A percentile compares a stretch with the other conserved stretches of the same genome.
These are phyloP conservation scores for Lactifluus subvellereus DNA, from an alignment of 768 basidiomycete species.

Conservation along the genomic window DNA sequence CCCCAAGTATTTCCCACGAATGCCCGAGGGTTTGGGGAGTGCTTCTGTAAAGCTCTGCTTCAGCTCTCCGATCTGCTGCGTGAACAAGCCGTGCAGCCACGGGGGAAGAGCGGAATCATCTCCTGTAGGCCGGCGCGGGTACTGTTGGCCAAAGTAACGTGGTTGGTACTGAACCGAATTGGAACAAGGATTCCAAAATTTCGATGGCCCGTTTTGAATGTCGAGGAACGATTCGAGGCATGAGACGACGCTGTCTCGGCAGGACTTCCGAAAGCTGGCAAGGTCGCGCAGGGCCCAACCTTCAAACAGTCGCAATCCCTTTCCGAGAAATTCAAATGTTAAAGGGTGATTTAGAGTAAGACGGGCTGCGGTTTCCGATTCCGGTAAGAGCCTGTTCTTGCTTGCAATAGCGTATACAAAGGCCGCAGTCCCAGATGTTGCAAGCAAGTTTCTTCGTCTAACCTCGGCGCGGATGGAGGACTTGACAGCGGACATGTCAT, in stretches of 20 bases:
- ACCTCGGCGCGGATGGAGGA: neutral
- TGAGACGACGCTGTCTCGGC: neutral
- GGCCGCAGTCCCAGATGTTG: neutral
- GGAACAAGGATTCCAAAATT: neutral
- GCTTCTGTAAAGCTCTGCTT: neutral
- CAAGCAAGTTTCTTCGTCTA: neutral
- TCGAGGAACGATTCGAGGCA: constrained; percentile 7
- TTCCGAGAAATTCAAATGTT: constrained; percentile 3
- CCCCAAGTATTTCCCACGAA: neutral
- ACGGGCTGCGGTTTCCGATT: neutral
- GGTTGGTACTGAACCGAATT: too few relatives aligned
- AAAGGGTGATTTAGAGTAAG: constrained; percentile 7
- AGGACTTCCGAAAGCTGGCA: neutral
- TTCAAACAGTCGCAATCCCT: neutral
- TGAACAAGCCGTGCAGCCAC: constrained; percentile 5
- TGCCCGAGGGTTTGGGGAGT: neutral
- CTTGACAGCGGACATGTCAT: constrained; percentile 22
- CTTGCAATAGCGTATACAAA: constrained; percentile 20
- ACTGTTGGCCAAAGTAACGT: too few relatives aligned
- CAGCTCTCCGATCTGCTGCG: neutral
- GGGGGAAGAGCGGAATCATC: neutral
- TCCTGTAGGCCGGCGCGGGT: too few relatives aligned
- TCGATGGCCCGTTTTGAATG: neutral
- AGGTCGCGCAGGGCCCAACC: constrained; percentile 2
- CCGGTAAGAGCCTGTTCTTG: neutral